These are phyloP conservation scores for Colletotrichum agaves DNA, from an alignment of 2,329 filamentous ascomycete genomes.

Conservation along the genomic window DNA sequence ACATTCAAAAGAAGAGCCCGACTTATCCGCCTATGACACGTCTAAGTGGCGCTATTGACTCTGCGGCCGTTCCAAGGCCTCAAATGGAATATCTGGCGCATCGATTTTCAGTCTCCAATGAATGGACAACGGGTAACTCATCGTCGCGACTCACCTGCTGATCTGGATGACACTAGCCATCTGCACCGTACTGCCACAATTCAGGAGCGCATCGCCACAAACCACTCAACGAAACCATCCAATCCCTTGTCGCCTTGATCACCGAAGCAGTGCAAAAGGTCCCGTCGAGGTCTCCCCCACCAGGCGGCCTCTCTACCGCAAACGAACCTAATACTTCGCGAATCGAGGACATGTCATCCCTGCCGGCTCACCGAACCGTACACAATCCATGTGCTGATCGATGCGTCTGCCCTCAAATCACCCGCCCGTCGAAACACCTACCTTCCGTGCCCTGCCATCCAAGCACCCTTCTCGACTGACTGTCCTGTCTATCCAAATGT, in stretches of 20 bases:
- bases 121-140: not conserved
- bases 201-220: no score
- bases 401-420: not conserved
- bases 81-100: not conserved
- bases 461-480: not conserved
- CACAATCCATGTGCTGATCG: slow-evolving; percentile 9
- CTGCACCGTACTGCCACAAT: slow-evolving; percentile 23
- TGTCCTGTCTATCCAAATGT: not conserved
- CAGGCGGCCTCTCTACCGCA: not conserved
- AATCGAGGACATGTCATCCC: slow-evolving; percentile 9
- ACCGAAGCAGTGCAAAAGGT: no score
- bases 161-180: slow-evolving; percentile 15
- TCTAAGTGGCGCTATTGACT: slow-evolving; percentile 12
- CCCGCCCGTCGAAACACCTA: not conserved
- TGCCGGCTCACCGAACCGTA: slow-evolving; percentile 6
- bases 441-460: not conserved
- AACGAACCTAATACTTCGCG: not conserved
- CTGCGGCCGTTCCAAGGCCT: not conserved
- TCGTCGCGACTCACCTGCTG: not conserved
- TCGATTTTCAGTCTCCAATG: not conserved
- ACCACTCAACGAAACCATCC: no score
- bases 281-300: not conserved
- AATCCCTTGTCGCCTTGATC: no score
- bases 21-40: not conserved
- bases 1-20: not conserved